A percentile compares a stretch with the other conserved stretches of the same genome.
These are phyloP conservation scores for Pseudoneurospora amorphoporcata DNA, from an alignment of 495 filamentous ascomycete species.

Conservation along the genomic window DNA sequence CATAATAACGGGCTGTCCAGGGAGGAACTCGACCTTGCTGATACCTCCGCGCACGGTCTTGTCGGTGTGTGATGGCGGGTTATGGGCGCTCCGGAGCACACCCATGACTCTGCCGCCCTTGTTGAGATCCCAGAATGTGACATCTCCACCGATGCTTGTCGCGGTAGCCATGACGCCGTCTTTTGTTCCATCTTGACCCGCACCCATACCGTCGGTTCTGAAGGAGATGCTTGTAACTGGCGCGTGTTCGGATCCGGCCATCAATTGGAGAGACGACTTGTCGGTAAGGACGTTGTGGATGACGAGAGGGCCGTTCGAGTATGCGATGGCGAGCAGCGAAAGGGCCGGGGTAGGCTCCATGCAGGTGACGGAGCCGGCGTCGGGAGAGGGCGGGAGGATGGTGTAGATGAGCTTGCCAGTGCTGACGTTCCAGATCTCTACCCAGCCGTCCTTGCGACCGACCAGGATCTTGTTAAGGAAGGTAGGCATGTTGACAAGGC, in stretches of 20 bases:
- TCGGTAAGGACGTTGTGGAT: conserved; percentile 75
- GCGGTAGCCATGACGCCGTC: conserved; percentile 82
- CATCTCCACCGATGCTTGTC: conserved; percentile 60
- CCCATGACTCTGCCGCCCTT: conserved; percentile 73
- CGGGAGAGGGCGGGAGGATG: conserved; percentile 55
- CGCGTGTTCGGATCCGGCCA: conserved; percentile 44
- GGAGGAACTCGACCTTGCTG: conserved; percentile 77
- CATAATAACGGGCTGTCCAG: conserved; percentile 82
- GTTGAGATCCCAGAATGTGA: conserved; percentile 94
- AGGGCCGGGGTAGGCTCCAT: conserved; percentile 74
- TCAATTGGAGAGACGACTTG: conserved; percentile 54
- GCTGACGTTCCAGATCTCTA: conserved; percentile 96
- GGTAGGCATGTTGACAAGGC: conserved; percentile 75
- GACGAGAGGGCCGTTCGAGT: conserved; percentile 63
- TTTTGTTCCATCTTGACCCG: conserved; percentile 72
- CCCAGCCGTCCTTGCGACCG: conserved; percentile 72
- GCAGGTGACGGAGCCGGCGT: conserved; percentile 66
- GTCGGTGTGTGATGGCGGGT: conserved; percentile 46
- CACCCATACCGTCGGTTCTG: conserved; percentile 81
- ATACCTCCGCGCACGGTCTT: conserved; percentile 42
- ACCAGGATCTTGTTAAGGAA: conserved; percentile 93
- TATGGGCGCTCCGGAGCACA: conserved; percentile 74
- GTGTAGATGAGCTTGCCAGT: conserved; percentile 83
- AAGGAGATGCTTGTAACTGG: conserved; percentile 78
- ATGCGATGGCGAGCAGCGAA: conserved; percentile 79